These are phyloP conservation scores for Solanum chmielewskii DNA, from an alignment of 257 asterid genomes.

Conservation along the genomic window DNA sequence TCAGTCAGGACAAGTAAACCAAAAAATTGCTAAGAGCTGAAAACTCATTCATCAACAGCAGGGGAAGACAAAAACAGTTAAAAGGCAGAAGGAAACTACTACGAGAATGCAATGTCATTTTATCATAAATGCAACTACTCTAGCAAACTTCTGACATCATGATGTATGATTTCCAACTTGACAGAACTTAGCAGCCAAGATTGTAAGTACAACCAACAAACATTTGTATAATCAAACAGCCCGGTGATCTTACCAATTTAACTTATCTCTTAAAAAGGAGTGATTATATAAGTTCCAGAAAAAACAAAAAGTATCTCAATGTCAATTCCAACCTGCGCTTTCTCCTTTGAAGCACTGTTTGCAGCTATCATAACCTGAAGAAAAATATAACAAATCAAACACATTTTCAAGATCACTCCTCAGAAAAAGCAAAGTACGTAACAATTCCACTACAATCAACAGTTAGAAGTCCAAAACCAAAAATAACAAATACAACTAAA, in stretches of 20 bases:
- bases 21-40: neutral
- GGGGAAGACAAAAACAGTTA: neutral
- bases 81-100: neutral
- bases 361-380: conserved; percentile 68
- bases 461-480: neutral
- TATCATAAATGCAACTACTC: neutral
- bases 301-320: conserved; percentile 1
- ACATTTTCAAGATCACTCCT: neutral
- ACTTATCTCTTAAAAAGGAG: neutral
- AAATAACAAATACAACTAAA: neutral
- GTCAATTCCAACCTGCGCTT: conserved; percentile 43
- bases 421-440: neutral
- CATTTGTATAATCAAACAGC: neutral
- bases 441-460: neutral
- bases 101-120: neutral
- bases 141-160: neutral
- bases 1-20: neutral
- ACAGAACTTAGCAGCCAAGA: neutral
- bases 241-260: neutral
- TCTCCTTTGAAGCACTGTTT: conserved; percentile 49
- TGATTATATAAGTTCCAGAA: neutral
- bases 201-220: neutral
- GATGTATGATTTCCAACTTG: neutral
- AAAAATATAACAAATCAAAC: neutral
- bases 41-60: neutral